Conservation (phyloP, 148 eudicot species). For the Nepenthes gracilis region DNA sequence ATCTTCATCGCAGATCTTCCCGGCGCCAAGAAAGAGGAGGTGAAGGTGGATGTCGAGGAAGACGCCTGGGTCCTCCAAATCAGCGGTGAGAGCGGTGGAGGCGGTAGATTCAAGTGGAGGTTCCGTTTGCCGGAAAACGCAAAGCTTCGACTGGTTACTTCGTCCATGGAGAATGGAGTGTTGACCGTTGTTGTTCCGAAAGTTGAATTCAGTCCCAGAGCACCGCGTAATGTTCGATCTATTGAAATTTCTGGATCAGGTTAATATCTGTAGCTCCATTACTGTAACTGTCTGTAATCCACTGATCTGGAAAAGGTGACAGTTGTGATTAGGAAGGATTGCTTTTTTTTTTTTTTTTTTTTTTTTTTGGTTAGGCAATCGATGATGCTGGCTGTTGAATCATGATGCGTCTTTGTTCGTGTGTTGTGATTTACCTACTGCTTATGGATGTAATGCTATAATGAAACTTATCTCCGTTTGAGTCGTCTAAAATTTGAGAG, state of each 20-base stretch:
- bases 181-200: slow-evolving; percentile 32
- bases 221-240: slow-evolving; percentile 10
- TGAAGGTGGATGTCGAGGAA: slow-evolving; percentile 8
- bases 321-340: no score
- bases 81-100: slow-evolving; percentile 10
- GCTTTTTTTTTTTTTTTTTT: no score
- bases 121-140: slow-evolving; percentile 20
- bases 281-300: no score
- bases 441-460: no score
- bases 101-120: slow-evolving; percentile 23
- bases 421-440: no score
- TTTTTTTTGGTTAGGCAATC: no score
- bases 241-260: slow-evolving; percentile 20
- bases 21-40: slow-evolving; percentile 13
- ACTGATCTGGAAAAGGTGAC: no score
- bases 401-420: no score
- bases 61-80: slow-evolving; percentile 11
- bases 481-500: no score
- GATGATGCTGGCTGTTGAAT: no score
- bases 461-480: no score
- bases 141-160: slow-evolving; percentile 7
- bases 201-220: background rate
- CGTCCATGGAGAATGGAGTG: slow-evolving; percentile 25
- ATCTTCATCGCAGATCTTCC: slow-evolving; percentile 21
- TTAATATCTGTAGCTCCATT: background rate